Percentiles rank a stretch among this genome's conserved stretches.
Evolutionary conservation across 495 filamentous ascomycete species (phyloP).

Genomic region (Trichoderma asperelloides): DNA sequence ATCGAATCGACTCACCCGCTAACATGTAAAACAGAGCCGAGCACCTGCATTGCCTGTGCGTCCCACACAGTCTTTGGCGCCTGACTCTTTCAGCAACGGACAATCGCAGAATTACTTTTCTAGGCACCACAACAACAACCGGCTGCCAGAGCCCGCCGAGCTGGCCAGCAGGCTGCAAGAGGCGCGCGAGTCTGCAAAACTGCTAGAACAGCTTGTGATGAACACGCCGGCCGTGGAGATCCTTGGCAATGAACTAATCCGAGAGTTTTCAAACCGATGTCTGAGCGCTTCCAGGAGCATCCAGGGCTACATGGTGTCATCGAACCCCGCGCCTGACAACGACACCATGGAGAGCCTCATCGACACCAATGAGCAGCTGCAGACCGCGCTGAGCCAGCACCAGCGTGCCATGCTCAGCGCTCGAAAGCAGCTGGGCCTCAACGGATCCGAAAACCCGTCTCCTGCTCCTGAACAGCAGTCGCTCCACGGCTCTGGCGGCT

Average conservation of each 20-base stretch:
- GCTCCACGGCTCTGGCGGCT: constrained; percentile 10
- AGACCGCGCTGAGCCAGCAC: constrained; percentile 66
- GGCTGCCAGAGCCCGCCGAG: constrained; percentile 69
- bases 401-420: constrained; percentile 74
- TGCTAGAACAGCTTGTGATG: constrained; percentile 82
- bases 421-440: constrained; percentile 37
- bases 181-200: constrained; percentile 77
- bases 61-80: constrained; percentile 17
- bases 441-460: constrained; percentile 14
- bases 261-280: constrained; percentile 87
- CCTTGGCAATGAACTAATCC: constrained; percentile 72
- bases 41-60: constrained; percentile 9
- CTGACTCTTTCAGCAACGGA: constrained; percentile 14
- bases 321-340: constrained; percentile 75
- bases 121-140: constrained; percentile 28
- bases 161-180: constrained; percentile 79
- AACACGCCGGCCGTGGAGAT: constrained; percentile 71
- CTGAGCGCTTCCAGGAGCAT: constrained; percentile 67
- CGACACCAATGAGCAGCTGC: constrained; percentile 86
- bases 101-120: constrained; percentile 35
- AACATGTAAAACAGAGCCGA: not conserved
- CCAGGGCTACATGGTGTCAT: constrained; percentile 71
- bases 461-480: constrained; percentile 15
- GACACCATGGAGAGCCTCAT: constrained; percentile 88
- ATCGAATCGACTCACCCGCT: not conserved